phyloP scores from a whole-genome alignment of 257 asterid species.

The Solanum paucissectum region DNA sequence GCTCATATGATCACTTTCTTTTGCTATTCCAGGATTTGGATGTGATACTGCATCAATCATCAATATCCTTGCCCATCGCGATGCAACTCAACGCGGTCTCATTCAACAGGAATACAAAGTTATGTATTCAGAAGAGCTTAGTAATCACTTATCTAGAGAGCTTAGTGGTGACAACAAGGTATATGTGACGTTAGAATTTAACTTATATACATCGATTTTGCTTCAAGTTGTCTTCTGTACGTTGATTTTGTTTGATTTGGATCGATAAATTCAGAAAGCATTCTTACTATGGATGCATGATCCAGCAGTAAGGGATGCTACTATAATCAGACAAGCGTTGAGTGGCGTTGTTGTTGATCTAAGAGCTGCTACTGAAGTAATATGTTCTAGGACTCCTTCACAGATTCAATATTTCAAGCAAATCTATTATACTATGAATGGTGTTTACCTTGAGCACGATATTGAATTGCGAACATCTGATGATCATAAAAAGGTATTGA shows the following conservation, averaged over 20 bases:
- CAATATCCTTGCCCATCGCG: conserved; percentile 78
- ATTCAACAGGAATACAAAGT: conserved; percentile 72
- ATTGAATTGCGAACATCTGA: conserved; percentile 51
- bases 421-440: conserved; percentile 42
- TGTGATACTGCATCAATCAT: conserved; percentile 75
- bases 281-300: conserved; percentile 79
- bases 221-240: not conserved
- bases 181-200: not conserved
- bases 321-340: conserved; percentile 48
- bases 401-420: conserved; percentile 80
- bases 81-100: conserved; percentile 70
- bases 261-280: conserved; percentile 48
- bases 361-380: conserved; percentile 77
- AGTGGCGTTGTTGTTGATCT: conserved; percentile 27
- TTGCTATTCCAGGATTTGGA: conserved; percentile 57
- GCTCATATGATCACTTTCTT: not conserved
- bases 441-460: conserved; percentile 67
- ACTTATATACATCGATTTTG: not conserved
- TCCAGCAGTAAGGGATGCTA: conserved; percentile 81
- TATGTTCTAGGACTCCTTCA: conserved; percentile 80
- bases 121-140: conserved; percentile 61
- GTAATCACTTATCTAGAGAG: conserved; percentile 66
- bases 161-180: conserved; percentile 81
- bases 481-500: conserved; percentile 68
- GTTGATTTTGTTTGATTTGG: not conserved